phyloP scores from a whole-genome alignment of 305 asterid species.

The Fraxinus latifolia region DNA sequence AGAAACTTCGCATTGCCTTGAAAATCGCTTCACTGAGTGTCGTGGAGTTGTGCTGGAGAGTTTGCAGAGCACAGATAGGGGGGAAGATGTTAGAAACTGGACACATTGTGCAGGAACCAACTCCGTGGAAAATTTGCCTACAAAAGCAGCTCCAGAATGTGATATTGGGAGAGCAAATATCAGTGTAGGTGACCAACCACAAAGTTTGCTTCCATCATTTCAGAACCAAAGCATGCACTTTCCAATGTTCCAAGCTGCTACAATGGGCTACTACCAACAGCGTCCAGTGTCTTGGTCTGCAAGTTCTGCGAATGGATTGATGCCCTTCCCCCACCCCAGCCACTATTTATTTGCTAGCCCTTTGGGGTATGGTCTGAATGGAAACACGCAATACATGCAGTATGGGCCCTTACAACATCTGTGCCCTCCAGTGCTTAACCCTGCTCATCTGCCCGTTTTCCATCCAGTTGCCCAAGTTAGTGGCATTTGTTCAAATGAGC shows the following conservation, averaged over 20 bases:
- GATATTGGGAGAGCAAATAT: constrained; percentile 43
- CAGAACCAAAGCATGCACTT: constrained; percentile 55
- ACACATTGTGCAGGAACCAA: constrained; percentile 33
- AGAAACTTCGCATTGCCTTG: constrained; percentile 44
- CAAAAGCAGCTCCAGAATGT: constrained; percentile 34
- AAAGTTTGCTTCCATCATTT: constrained; percentile 52
- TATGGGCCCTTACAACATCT: constrained; percentile 62
- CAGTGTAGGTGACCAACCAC: constrained; percentile 48
- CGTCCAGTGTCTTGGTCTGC: constrained; percentile 65
- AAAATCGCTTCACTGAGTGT: constrained; percentile 37
- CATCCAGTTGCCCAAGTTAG: constrained; percentile 60
- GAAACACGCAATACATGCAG: constrained; percentile 59
- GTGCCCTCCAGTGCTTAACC: constrained; percentile 52
- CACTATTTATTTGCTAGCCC: constrained; percentile 62
- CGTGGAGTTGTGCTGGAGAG: constrained; percentile 30
- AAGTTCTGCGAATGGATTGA: constrained; percentile 62
- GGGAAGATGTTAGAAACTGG: constrained; percentile 33
- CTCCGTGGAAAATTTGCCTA: constrained; percentile 30
- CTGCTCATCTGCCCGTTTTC: constrained; percentile 51
- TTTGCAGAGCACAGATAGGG: constrained; percentile 26
- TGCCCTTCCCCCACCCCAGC: constrained; percentile 64
- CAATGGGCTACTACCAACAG: constrained; percentile 76
- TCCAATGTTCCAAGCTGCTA: constrained; percentile 64
- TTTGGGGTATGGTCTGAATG: constrained; percentile 65
- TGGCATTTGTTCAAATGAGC: constrained; percentile 41